Base-by-base conservation (phyloP, 1,139 yeast species). In the Geotrichum restrictum region DNA sequence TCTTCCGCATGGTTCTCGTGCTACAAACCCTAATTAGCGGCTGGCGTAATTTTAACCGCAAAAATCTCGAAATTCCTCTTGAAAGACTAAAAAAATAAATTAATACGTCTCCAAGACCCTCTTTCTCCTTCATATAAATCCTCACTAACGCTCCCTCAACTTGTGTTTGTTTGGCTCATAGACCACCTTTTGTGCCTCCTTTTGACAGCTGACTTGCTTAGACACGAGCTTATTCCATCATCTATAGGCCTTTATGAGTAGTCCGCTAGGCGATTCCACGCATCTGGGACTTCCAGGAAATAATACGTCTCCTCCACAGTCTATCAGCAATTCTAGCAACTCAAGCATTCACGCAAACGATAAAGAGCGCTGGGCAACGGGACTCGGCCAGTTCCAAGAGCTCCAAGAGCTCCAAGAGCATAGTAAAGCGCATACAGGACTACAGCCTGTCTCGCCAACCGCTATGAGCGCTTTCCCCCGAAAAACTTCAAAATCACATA, bases 211-310 rank as follows among this genome's bases (percentile, higher is more conserved):
- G 33, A 33, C 18, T 19, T 11, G 18, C 7, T 8, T 11, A 16
- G 7, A 7, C 37, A 2, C 37, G n/a, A 16, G 8, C 37, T n/a
- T 11, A 34, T n/a, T 11, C 2, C 37, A n/a, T 16, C 37, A 34
- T 34, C 37, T 33, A 42, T 6, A 4, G 18, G 38, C 19, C 21
- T 19, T 13, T 21, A 64, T 65, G 68, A 65, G 64, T 58, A 64
- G 68, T 48, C 68, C 68, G 16, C 62, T 67, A 4, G 57, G 65
- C 56, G 67, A 64, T 50, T 64, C 65, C 11, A 63, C 62, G 46
- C 64, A 34, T 34, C 18, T 16, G 18, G 37, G 37, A 16, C 64
- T 11, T 41, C 57, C 18, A 62, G 63, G 16, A 51, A 54, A 33
- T 54, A 56, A 36, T 59, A 63, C 55, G 61, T 54, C 52, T 65